phyloP scores from a whole-genome alignment of 768 basidiomycete species.

The Psilocybe tampanensis region DNA sequence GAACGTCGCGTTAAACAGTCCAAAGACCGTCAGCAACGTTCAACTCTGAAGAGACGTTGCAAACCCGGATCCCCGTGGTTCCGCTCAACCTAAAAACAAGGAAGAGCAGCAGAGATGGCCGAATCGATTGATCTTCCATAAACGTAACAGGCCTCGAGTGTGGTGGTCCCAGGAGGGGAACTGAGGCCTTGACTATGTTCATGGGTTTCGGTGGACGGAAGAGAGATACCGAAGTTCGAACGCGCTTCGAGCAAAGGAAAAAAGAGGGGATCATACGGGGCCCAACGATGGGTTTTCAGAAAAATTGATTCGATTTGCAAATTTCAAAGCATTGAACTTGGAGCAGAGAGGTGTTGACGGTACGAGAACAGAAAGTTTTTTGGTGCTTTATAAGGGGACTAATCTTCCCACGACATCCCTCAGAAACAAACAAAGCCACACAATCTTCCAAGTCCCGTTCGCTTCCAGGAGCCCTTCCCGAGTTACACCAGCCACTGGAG shows the following conservation, averaged over 20 bases:
- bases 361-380: neutral
- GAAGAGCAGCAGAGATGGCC: slow-evolving; percentile 43
- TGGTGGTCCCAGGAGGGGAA: slow-evolving; percentile 28
- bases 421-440: slow-evolving; percentile 15
- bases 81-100: slow-evolving; percentile 62
- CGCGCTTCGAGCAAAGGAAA: neutral
- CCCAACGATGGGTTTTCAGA: neutral
- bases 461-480: neutral
- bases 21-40: slow-evolving; percentile 34
- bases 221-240: neutral
- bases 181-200: slow-evolving; percentile 71
- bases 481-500: too few species aligned
- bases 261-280: neutral
- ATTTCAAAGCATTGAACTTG: neutral
- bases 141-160: slow-evolving; percentile 71
- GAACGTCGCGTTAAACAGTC: slow-evolving; percentile 40
- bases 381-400: slow-evolving; percentile 8
- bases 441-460: neutral
- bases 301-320: slow-evolving; percentile 1
- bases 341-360: neutral
- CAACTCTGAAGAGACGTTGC: slow-evolving; percentile 67
- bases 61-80: slow-evolving; percentile 41
- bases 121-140: slow-evolving; percentile 58
- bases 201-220: slow-evolving; percentile 32
- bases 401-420: slow-evolving; percentile 12